Base-by-base conservation (phyloP, 2,329 filamentous ascomycete species). In the Pseudogymnoascus sp. region DNA sequence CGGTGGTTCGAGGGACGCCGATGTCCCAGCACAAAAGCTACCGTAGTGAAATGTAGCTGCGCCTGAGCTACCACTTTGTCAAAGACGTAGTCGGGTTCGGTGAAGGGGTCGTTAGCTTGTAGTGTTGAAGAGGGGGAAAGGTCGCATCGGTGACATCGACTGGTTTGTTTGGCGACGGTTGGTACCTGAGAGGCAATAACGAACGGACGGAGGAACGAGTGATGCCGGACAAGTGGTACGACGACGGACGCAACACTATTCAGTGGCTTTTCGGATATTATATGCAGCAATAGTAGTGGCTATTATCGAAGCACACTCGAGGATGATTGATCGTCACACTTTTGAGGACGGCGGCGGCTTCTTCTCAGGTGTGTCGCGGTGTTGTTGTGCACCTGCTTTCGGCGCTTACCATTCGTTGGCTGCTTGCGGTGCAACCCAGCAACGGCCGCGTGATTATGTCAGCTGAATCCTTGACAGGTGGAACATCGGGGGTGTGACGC, bases 331-430 rank as follows among this genome's bases (percentile, higher is more conserved):
- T 28, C 13, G 13, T 26, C n/a, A 52, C 45, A 30, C 9, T 52
- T 52, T 19, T 52, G 45, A 30, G 9, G 45, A 52, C n/a, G 28
- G 19, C 23, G 45, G 45, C n/a, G 45, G 45, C 45, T 52, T 52
- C 35, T 38, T 35, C 35, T 57, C 55, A 57, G 55, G 21, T 57
- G 55, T 57, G 33, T 57, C 55, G 55, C 55, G 30, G 33, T 57
- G 55, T 57, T 57, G 55, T 57, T 57, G 55, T 57, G 30, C 55
- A 57, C 19, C 55, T 57, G 55, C 55, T 57, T 57, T 57, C 55
- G 33, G 55, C 55, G 33, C 35, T 57, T 57, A 57, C 55, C 30
- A 57, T 57, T 57, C 55, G 55, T 26, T 57, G 55, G 55, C 45
- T 52, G 45, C 45, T 52, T 52, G 45, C 45, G 45, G 35, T 57